Conservation (phyloP, 441 rosid genomes). For the Geranium incanum region DNA sequence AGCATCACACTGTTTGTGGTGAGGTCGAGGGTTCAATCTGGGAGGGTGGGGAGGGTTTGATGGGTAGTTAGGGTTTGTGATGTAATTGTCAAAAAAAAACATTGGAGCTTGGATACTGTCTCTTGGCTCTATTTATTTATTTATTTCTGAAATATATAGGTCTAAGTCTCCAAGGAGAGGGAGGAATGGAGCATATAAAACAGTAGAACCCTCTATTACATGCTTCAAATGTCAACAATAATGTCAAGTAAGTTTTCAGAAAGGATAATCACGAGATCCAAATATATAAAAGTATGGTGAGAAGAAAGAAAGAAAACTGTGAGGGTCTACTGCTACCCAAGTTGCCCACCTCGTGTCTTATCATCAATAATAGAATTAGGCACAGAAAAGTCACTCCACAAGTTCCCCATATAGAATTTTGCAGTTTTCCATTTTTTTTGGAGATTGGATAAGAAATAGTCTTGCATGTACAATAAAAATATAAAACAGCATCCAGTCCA, state of each 20-base stretch:
- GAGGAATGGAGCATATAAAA: background rate
- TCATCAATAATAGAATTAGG: slow-evolving; percentile 1
- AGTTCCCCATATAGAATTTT: background rate
- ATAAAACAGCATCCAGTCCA: background rate
- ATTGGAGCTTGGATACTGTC: background rate
- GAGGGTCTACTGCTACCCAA: slow-evolving; percentile 2
- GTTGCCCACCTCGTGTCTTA: background rate
- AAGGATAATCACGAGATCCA: slow-evolving; percentile 3
- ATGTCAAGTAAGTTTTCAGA: slow-evolving; percentile 4
- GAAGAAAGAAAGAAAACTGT: background rate
- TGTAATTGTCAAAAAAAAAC: background rate
- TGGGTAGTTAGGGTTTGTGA: background rate
- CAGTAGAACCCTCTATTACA: slow-evolving; percentile 4
- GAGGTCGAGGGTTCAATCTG: too few species aligned
- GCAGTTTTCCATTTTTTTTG: background rate
- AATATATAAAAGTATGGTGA: background rate
- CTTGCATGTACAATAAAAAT: background rate
- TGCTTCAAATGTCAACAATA: slow-evolving; percentile 6
- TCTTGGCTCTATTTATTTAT: background rate
- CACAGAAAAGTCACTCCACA: background rate
- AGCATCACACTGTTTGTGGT: too few species aligned
- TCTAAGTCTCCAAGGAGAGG: background rate
- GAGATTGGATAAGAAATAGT: background rate
- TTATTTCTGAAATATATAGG: background rate
- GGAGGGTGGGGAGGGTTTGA: too few species aligned